These are phyloP conservation scores for Exidia glandulosa DNA, from an alignment of 768 basidiomycete species.

Conservation along the genomic window DNA sequence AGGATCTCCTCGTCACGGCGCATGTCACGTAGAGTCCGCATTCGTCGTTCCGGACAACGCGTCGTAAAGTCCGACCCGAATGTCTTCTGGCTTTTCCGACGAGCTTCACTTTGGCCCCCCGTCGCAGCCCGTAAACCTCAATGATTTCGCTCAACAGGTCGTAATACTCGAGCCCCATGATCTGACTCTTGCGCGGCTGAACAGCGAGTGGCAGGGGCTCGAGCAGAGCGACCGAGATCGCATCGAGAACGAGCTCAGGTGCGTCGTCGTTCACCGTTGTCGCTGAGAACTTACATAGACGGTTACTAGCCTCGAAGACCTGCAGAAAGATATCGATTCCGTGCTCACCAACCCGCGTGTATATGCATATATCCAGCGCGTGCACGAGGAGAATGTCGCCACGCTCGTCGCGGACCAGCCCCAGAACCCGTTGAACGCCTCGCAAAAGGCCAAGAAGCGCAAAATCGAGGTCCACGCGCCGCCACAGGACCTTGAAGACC, in stretches of 20 bases:
- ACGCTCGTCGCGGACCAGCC: constrained; percentile 15
- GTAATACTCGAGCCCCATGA: constrained; percentile 5
- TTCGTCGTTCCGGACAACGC: neutral
- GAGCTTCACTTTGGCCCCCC: constrained; percentile 56
- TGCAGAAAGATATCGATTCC: constrained; percentile 32
- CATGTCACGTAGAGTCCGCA: neutral
- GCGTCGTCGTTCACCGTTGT: neutral
- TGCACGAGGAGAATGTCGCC: constrained; percentile 38
- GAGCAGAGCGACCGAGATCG: neutral
- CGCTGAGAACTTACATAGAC: neutral
- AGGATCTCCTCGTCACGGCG: too few species aligned
- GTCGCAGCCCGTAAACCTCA: constrained; percentile 42
- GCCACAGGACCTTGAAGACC: constrained; percentile 26
- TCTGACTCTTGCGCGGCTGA: constrained; percentile 6
- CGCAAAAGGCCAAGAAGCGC: constrained; percentile 12
- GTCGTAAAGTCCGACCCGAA: too few species aligned
- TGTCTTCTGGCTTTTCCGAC: neutral
- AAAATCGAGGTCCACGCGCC: constrained; percentile 4
- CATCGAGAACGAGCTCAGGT: constrained; percentile 9
- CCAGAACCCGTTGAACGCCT: constrained; percentile 16
- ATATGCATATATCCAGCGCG: constrained; percentile 43
- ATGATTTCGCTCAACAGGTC: constrained; percentile 29
- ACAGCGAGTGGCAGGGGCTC: constrained; percentile 5
- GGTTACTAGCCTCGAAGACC: constrained; percentile 40
- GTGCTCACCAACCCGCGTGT: constrained; percentile 46